Base-by-base conservation (phyloP, 2,329 filamentous ascomycete genomes). In the Aspergillus melleus region DNA sequence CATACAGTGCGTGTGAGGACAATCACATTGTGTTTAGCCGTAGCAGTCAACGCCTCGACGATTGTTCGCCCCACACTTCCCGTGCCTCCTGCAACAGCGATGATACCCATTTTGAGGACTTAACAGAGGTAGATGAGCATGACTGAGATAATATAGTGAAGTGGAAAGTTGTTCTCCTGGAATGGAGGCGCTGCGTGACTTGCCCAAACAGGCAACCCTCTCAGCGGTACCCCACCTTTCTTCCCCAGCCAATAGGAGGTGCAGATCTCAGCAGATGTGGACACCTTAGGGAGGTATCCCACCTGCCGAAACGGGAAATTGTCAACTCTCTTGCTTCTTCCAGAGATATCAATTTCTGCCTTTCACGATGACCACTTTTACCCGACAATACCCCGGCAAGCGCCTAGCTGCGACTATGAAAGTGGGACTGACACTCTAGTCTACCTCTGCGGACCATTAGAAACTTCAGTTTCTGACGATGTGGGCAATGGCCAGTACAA, bases 11-110 rank as follows among this genome's bases (percentile, higher is more conserved):
- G 51, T 12, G 51, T 54, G 6, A 58, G 39, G 16, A 58, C 52
- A 16, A 54, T 8, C 29, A 54, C 46, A 4, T 19, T 22, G 32
- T 58, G 56, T n/a, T 30, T 54, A 8, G 20, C 11, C 20, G 30
- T 30, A 19, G 39, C 51, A 16, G 39, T 14, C 1, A 58, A 22
- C 10, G 51, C 42, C 8, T 58, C 56, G 24, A 58, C 51, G 12
- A 58, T 58, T 9, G 56, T 44, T 24, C 44, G 39, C 2, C 56
- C 56, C 9, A 58, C 16, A 14, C 52, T 50, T 16, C 56, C 56
- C 1, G 56, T 58, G 3, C 56, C 56, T 20, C 56, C 56, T 16
- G 56, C 50, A 20, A 58, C 56, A 12, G 56, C 56, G 12, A 54
- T 54, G 14, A 54, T 42, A 22, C 29, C 14, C 56, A 58, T 58